Base-by-base conservation (phyloP, 139 green algal genomes). In the Tetradesmus obliquus region DNA sequence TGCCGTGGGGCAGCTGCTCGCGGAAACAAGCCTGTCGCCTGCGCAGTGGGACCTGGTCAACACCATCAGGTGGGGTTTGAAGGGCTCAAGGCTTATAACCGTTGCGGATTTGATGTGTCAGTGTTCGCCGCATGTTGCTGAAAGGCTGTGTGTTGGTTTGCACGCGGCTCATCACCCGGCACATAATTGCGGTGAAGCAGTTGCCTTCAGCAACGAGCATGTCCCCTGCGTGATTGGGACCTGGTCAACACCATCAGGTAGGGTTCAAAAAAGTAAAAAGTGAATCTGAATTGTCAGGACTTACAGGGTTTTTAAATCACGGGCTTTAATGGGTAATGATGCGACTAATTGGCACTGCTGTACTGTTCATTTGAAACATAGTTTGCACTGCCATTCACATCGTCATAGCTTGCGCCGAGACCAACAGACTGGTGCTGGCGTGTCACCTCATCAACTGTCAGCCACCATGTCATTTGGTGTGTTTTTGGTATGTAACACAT, bases 161-260 rank as follows among this genome's bases (percentile, higher is more conserved):
- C 57, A 99, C 98, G 12, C 98, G 98, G 1, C 95, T 99, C 45
- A 99, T 99, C 90, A 45, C 32, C 32, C 32, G 32, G 32, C 98
- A 97, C 58, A 98, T 99, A 93, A 98, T 99, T 83, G 97, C 96
- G 3, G 97, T 99, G 53, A 94, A 95, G 2, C 97, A 98, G 93
- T 92, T 99, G 82, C 94, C 99, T 82, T 94, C 95, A 17, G 95
- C 97, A 32, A 97, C 96, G 7, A 79, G 82, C 19, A 94, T 99
- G 2, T 94, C 89, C 5, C 93, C 95, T 1, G 91, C 95, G 71
- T 96, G 32, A 98, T 93, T 95, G 94, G 90, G 97, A 99, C 86
- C 95, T 98, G 55, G 79, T 91, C 55, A 91, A 81, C 24, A 87
- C 86, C 19, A 90, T 90, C n/a, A 81, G 86, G 86, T 90, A 20